phyloP scores from a whole-genome alignment of 768 basidiomycete species.

The Collybiopsis luxurians region DNA sequence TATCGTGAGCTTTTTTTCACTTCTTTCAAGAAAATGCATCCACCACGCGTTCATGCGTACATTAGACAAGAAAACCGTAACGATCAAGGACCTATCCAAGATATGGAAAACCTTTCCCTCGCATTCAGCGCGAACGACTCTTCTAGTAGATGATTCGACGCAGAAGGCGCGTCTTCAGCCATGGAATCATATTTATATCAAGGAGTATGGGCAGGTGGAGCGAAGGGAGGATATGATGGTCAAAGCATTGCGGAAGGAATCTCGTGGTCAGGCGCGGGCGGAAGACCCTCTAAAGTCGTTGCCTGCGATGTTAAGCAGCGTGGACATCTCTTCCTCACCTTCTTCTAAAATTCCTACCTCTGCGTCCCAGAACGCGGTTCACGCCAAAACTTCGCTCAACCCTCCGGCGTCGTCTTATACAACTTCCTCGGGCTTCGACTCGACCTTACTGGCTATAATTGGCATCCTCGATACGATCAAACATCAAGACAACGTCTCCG shows the following conservation, averaged over 20 bases:
- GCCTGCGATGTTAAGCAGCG: too few species aligned
- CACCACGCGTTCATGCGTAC: too few species aligned
- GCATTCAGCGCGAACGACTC: slow-evolving; percentile 44
- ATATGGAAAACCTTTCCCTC: slow-evolving; percentile 50
- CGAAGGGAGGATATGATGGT: slow-evolving; percentile 25
- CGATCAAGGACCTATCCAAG: slow-evolving; percentile 73
- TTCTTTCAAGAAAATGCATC: too few species aligned
- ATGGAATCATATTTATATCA: slow-evolving; percentile 77
- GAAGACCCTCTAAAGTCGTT: too few species aligned
- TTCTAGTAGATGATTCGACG: slow-evolving; percentile 56
- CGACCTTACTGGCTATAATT: slow-evolving; percentile 60
- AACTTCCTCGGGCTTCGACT: slow-evolving; percentile 34
- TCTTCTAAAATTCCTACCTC: too few species aligned
- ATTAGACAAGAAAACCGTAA: slow-evolving; percentile 46
- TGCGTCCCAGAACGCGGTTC: background rate
- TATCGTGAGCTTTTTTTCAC: slow-evolving; percentile 38
- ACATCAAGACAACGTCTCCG: slow-evolving; percentile 59
- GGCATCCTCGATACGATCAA: slow-evolving; percentile 64
- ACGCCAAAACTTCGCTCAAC: background rate
- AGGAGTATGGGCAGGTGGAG: slow-evolving; percentile 54
- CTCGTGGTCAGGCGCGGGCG: too few species aligned
- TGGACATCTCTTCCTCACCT: too few species aligned
- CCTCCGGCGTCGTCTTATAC: background rate
- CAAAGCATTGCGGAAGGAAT: too few species aligned
- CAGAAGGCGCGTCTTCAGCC: slow-evolving; percentile 65